Evolutionary conservation across 2,329 filamentous ascomycete genomes (phyloP), one percentile per base, ranked within the genome.

Genomic region (Xylariaceae sp.): DNA sequence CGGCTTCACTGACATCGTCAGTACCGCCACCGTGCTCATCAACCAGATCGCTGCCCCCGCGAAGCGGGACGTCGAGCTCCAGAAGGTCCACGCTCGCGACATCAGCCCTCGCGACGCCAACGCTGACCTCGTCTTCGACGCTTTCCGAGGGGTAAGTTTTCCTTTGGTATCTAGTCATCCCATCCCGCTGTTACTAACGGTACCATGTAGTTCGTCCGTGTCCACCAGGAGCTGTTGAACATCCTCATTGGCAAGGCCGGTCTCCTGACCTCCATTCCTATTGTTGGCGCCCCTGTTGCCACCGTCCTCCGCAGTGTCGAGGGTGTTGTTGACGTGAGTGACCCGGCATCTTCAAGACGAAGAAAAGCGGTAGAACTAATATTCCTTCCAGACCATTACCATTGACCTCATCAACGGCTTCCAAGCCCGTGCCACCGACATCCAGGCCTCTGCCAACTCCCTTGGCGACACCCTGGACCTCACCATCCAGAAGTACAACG

Each of bases 221-320:
- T 57, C 5, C 57, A 59, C 39, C 57, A 59, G 46, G 46, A 36
- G 2, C 32, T 59, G 5, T 51, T 59, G 37, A 59, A 57, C 54
- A 59, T 57, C 51, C 12, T 59, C 37, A 57, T 59, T 16, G 57
- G 51, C 29, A 59, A 59, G 39, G 48, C 51, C 13, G 54, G 57
- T n/a, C 9, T 57, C 16, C 37, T 59, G 13, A 26, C 39, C 13
- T 18, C 32, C n/a, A 4, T 59, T 7, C 56, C 56, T 7, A 2
- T 59, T 15, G 30, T 59, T n/a, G 56, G 56, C 10, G n/a, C 30
- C 30, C 56, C 56, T 5, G 46, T 54, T 7, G 56, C 56, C n/a
- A n/a, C 48, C 16, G 56, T 42, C 15, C 54, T 59, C 16, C 54
- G 56, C 16, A 9, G 13, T 1, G 54, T 59, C 8, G 56, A 59